Evolutionary conservation across 228 moss, liverwort and hornwort species (phyloP).

Genomic region (Sphagnum fallax): DNA sequence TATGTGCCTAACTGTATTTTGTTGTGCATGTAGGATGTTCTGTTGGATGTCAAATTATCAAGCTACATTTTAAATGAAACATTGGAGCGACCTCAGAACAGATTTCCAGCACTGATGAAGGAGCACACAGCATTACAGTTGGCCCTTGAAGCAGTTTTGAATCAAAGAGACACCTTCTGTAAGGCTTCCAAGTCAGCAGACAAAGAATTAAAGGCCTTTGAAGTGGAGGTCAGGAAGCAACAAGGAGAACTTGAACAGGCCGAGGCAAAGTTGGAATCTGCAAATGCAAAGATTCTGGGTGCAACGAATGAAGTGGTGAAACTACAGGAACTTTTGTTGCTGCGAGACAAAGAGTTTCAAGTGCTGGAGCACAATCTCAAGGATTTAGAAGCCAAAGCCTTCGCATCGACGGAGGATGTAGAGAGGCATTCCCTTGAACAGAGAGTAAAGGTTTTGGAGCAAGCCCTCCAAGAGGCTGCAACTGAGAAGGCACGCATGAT

Average conservation of each 20-base stretch:
- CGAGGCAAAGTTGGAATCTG: slow-evolving; percentile 16
- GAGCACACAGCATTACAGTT: slow-evolving; percentile 22
- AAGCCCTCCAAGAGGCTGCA: slow-evolving; percentile 20
- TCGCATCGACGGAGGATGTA: slow-evolving; percentile 15
- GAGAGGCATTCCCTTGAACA: slow-evolving; percentile 25
- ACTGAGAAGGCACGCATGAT: slow-evolving; percentile 26
- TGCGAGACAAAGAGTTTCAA: slow-evolving; percentile 20
- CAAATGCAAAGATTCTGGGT: slow-evolving; percentile 22
- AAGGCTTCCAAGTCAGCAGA: slow-evolving; percentile 22
- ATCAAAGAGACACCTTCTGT: slow-evolving; percentile 25
- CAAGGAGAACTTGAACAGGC: slow-evolving; percentile 21
- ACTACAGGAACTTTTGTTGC: slow-evolving; percentile 19
- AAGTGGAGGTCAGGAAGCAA: slow-evolving; percentile 26
- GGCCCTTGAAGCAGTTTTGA: slow-evolving; percentile 21
- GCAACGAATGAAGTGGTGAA: slow-evolving; percentile 19
- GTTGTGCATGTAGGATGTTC: slow-evolving; percentile 41
- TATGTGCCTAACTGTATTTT: not conserved
- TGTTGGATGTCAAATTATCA: slow-evolving; percentile 42
- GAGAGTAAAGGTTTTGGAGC: slow-evolving; percentile 24
- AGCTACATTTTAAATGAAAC: slow-evolving; percentile 17
- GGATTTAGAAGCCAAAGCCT: slow-evolving; percentile 29
- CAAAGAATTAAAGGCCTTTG: slow-evolving; percentile 24
- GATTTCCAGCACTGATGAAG: slow-evolving; percentile 21
- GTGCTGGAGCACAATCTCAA: slow-evolving; percentile 25
- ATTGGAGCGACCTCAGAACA: slow-evolving; percentile 13